Evolutionary conservation across 331 rosid genomes (phyloP), one percentile per base, ranked within the genome.

Genomic region (Pyrus hybrid): DNA sequence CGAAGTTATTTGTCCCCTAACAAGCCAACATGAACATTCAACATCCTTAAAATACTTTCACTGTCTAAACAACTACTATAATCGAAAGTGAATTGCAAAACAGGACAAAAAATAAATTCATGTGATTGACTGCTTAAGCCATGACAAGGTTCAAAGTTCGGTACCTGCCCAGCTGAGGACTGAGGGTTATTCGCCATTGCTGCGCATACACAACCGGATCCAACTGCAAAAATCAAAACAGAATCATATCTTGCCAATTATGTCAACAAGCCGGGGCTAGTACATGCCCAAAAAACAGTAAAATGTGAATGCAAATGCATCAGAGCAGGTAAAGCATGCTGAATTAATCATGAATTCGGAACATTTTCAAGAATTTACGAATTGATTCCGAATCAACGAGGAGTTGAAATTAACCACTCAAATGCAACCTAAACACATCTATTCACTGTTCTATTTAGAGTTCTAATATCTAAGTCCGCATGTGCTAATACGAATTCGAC

Each of bases 121-220:
- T 7, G 7, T 17, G 54, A 62, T 4, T 51, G 49, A 75, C 26
- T 65, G 37, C 20, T 32, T 5, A 51, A 29, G 14, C 79, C 18
- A 56, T 21, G 3, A 41, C 11, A 13, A 61, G 21, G 21, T 67
- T 77, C 45, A 54, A 70, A 66, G 70, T 28, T 23, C 21, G 8
- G 56, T 83, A 94, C 99, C 99, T 92, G 99, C 77, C 9, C 86
- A 68, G 82, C 70, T 13, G 97, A 76, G 63, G 96, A 79, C 86
- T 90, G 97, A 77, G 96, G 76, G 49, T 88, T 86, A 83, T 81
- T 86, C 11, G 90, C 92, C 97, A 92, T 93, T 70, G 65, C 81
- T 73, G 75, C 71, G 43, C 74, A 85, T 84, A 82, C 33, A 71
- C 81, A 78, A 57, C 25, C 2, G 21, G 78, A 71, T 8, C 63